These are phyloP conservation scores for Venturia asperata DNA, from an alignment of 2,329 filamentous ascomycete species.

Conservation along the genomic window DNA sequence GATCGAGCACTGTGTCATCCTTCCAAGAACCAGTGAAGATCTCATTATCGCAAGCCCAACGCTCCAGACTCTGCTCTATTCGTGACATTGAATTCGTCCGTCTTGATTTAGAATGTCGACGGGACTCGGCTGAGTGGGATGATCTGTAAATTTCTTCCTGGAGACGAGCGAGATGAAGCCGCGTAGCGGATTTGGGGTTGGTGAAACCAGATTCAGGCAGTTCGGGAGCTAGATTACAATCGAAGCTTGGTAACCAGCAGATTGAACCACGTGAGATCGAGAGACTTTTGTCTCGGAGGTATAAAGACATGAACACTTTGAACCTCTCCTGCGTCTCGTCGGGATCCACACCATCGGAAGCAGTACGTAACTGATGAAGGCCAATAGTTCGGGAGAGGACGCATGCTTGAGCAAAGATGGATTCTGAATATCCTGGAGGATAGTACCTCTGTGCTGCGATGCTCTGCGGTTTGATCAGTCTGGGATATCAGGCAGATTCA, in stretches of 20 bases:
- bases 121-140: neutral
- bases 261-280: slow-evolving; percentile 21
- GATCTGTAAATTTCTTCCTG: neutral
- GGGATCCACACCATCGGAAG: slow-evolving; percentile 10
- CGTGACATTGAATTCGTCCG: neutral
- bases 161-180: neutral
- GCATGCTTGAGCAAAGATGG: slow-evolving; percentile 21
- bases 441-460: slow-evolving; percentile 21
- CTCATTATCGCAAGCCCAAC: neutral
- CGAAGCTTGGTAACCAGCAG: slow-evolving; percentile 21
- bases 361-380: slow-evolving; percentile 19
- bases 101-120: neutral
- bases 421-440: slow-evolving; percentile 20
- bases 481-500: neutral
- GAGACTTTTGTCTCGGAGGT: slow-evolving; percentile 21
- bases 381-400: slow-evolving; percentile 21
- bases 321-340: slow-evolving; percentile 20
- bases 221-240: slow-evolving; percentile 5
- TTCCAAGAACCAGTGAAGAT: neutral
- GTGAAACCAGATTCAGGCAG: neutral
- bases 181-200: neutral
- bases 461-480: slow-evolving; percentile 15
- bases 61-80: neutral
- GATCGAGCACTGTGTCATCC: slow-evolving; percentile 12
- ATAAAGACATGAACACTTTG: slow-evolving; percentile 21